Evolutionary conservation across 2,329 filamentous ascomycete species (phyloP).

Genomic region (Beauveria australis): DNA sequence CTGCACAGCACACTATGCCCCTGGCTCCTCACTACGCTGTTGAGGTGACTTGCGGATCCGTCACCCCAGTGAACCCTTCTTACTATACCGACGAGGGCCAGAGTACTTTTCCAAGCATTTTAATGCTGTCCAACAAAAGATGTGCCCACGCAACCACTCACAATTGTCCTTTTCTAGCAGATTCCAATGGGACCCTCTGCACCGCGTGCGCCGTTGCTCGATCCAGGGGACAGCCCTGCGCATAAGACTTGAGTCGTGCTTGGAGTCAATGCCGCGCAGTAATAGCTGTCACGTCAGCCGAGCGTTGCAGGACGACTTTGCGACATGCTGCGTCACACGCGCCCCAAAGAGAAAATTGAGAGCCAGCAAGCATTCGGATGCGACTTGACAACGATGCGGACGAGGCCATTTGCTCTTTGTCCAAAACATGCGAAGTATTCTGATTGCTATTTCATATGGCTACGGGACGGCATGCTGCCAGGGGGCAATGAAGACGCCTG

Average conservation of each 20-base stretch:
- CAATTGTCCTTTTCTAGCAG: constrained; percentile 20
- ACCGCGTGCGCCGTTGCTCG: constrained; percentile 17
- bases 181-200: constrained; percentile 21
- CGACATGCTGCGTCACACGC: not conserved
- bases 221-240: constrained; percentile 20
- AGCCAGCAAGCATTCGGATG: not conserved
- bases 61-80: not conserved
- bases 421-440: not conserved
- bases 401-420: not conserved
- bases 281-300: not conserved
- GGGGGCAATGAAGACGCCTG: not conserved
- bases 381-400: not conserved
- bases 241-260: not conserved
- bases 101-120: not conserved
- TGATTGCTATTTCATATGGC: not conserved
- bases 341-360: not conserved
- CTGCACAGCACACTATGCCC: not conserved
- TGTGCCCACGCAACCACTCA: constrained; percentile 21
- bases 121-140: constrained; percentile 19
- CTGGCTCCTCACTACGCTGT: not conserved
- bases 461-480: not conserved
- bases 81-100: not conserved
- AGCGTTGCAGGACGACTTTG: not conserved
- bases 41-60: not conserved
- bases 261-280: not conserved